A percentile compares a stretch with the other conserved stretches of the same genome.
Evolutionary conservation across 371 early-diverging fungal genomes (phyloP).

Genomic region (Paraphysoderma sedebokerense): DNA sequence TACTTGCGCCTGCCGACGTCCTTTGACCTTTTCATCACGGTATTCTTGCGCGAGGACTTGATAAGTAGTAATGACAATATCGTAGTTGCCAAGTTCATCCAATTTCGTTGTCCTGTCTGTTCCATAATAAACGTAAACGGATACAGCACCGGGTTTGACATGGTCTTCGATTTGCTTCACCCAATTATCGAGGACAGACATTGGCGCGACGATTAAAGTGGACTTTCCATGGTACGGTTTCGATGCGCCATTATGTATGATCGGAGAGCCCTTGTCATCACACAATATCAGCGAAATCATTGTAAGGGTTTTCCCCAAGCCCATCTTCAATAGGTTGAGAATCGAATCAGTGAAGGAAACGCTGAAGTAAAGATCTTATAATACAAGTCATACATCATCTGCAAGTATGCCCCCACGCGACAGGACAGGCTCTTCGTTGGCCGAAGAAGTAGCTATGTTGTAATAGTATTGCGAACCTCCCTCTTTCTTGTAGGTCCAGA

Average conservation of each 20-base stretch:
- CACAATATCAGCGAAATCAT: not conserved
- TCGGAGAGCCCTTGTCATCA: not conserved
- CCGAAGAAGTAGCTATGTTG: not conserved
- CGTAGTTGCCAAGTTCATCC: not conserved
- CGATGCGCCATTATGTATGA: not conserved
- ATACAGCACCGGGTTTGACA: not conserved
- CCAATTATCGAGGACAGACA: not conserved
- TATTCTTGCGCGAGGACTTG: not conserved
- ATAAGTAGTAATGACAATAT: not conserved
- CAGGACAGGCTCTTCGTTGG: not conserved
- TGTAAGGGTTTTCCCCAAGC: not conserved
- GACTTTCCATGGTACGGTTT: not conserved
- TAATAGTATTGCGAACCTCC: not conserved
- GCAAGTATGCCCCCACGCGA: not conserved
- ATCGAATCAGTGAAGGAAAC: no score
- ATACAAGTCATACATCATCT: no score
- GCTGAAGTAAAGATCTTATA: no score
- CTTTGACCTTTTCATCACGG: not conserved
- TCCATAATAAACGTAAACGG: not conserved
- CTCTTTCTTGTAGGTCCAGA: not conserved
- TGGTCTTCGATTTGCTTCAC: not conserved
- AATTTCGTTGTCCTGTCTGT: not conserved
- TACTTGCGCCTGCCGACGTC: no score
- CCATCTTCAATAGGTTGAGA: no score
- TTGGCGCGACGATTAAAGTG: not conserved